phyloP scores from a whole-genome alignment of 768 basidiomycete genomes.

The Multifurca ochricompacta region DNA sequence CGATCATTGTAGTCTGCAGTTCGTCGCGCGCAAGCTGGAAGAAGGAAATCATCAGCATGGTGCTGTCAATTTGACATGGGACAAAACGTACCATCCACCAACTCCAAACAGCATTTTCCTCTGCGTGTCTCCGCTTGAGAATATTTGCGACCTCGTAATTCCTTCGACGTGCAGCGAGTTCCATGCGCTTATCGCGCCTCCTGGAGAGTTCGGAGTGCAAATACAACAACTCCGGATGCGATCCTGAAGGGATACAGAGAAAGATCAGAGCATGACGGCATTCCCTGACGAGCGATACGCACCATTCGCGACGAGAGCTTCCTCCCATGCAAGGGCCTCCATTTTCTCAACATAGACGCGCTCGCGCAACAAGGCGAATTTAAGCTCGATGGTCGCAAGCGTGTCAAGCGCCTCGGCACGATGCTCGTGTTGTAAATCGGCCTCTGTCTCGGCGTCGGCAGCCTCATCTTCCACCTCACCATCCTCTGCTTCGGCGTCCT shows the following conservation, averaged over 20 bases:
- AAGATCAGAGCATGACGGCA: background rate
- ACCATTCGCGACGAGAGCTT: slow-evolving; percentile 73
- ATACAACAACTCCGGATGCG: slow-evolving; percentile 81
- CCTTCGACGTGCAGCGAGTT: slow-evolving; percentile 70
- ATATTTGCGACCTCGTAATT: slow-evolving; percentile 59
- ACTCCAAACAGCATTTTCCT: slow-evolving; percentile 77
- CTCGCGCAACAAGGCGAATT: slow-evolving; percentile 82
- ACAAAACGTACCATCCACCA: slow-evolving; percentile 53
- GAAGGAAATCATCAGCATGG: background rate
- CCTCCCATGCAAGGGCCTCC: slow-evolving; percentile 86
- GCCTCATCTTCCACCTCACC: slow-evolving; percentile 26
- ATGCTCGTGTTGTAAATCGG: slow-evolving; percentile 73
- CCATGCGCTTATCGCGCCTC: slow-evolving; percentile 73
- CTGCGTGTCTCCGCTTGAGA: slow-evolving; percentile 51
- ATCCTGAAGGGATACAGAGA: slow-evolving; percentile 37
- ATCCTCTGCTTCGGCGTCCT: slow-evolving; percentile 24
- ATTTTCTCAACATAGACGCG: slow-evolving; percentile 90
- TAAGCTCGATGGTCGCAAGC: slow-evolving; percentile 84
- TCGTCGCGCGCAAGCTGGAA: slow-evolving; percentile 67
- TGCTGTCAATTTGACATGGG: background rate
- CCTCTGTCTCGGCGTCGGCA: slow-evolving; percentile 38
- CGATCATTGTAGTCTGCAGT: slow-evolving; percentile 79
- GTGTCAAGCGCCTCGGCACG: slow-evolving; percentile 84
- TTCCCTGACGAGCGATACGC: slow-evolving; percentile 25
- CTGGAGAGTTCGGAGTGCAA: slow-evolving; percentile 71